Conservation (phyloP, 2,329 filamentous ascomycete genomes). For the Alternaria triticina region DNA sequence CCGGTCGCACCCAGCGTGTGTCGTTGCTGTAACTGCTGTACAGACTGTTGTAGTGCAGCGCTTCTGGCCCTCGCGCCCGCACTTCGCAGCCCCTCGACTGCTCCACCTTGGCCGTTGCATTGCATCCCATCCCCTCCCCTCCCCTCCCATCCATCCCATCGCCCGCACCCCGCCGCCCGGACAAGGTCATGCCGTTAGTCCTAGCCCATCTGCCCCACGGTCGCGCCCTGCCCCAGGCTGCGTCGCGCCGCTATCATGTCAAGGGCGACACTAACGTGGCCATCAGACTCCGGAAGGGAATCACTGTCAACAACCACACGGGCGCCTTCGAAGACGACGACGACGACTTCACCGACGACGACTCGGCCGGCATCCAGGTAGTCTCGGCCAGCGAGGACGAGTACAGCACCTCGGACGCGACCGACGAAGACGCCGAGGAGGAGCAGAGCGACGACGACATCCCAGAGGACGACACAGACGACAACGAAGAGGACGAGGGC, state of each 20-base stretch:
- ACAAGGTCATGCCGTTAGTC: constrained; percentile 50
- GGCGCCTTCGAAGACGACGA: constrained; percentile 40
- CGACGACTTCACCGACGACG: constrained; percentile 38
- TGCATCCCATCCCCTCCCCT: neutral
- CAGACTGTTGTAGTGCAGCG: constrained; percentile 7
- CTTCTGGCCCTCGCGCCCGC: neutral
- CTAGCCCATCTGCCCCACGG: constrained; percentile 45
- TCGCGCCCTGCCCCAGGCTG: constrained; percentile 30
- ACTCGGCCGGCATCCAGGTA: constrained; percentile 42
- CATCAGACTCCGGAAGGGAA: constrained; percentile 46
- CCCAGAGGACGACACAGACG: constrained; percentile 36
- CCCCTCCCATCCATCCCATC: neutral
- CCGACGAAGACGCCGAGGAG: constrained; percentile 39
- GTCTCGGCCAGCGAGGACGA: constrained; percentile 42
- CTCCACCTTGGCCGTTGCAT: neutral
- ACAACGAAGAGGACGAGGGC: constrained; percentile 39
- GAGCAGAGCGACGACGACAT: constrained; percentile 24
- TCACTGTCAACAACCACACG: constrained; percentile 48
- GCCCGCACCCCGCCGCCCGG: constrained; percentile 27
- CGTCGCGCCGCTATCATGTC: constrained; percentile 25
- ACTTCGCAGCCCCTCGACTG: neutral
- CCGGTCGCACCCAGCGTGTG: neutral
- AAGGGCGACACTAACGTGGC: constrained; percentile 48
- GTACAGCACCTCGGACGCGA: constrained; percentile 29
- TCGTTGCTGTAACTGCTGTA: neutral